phyloP scores from a whole-genome alignment of 106 monocot species.

The Dactylorhiza incarnata region DNA sequence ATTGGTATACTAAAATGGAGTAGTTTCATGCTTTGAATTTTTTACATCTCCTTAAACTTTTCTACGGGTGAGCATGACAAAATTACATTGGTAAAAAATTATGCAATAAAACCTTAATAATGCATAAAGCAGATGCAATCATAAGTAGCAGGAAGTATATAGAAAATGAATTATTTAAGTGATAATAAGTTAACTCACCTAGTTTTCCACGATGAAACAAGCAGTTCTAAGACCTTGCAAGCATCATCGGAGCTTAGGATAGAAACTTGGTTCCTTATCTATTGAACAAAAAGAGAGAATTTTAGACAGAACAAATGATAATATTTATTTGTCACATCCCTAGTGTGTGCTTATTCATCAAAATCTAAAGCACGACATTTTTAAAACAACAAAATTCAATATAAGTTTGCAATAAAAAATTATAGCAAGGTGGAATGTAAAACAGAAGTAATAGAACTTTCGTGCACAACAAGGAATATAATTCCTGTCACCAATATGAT shows the following conservation, averaged over 20 bases:
- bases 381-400: not conserved
- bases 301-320: not conserved
- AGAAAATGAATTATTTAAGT: not conserved
- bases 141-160: not conserved
- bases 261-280: conserved; percentile 51
- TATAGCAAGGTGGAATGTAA: not conserved
- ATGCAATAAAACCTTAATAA: not conserved
- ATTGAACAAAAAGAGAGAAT: not conserved
- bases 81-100: not conserved
- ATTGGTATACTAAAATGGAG: not conserved
- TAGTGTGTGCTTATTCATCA: not conserved
- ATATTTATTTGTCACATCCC: not conserved
- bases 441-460: not conserved
- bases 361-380: not conserved
- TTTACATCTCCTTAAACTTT: not conserved
- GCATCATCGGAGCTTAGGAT: conserved; percentile 46
- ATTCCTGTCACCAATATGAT: not conserved
- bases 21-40: not conserved
- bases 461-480: not conserved
- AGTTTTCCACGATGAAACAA: conserved; percentile 54
- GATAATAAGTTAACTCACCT: conserved; percentile 25
- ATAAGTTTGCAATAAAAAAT: not conserved
- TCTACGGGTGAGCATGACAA: not conserved
- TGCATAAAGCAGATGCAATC: not conserved
- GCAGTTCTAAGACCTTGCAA: conserved; percentile 36